phyloP scores from a whole-genome alignment of 148 eudicot species.

The Tetragonia tetragonoides region DNA sequence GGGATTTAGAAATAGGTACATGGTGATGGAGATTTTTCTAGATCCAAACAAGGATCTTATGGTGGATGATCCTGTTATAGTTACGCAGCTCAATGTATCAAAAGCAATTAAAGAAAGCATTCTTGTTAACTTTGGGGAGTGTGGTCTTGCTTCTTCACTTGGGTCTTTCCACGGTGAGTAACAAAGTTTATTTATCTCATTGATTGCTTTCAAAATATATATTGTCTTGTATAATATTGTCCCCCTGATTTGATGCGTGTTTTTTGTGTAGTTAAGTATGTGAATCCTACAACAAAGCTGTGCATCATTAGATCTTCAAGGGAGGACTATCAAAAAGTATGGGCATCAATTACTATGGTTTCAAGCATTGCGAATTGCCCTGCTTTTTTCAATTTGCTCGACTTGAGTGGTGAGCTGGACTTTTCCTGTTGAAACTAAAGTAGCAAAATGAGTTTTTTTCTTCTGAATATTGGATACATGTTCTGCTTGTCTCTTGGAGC shows the following conservation, averaged over 20 bases:
- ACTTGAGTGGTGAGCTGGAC: conserved; percentile 75
- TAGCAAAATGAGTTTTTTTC: background rate
- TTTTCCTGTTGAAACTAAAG: background rate
- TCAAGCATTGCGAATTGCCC: conserved; percentile 68
- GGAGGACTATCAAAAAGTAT: conserved; percentile 77
- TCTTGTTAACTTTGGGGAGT: conserved; percentile 87
- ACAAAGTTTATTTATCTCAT: background rate
- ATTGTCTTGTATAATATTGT: background rate
- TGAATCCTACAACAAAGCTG: conserved; percentile 82
- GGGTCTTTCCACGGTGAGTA: conserved; percentile 72
- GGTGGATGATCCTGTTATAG: conserved; percentile 53
- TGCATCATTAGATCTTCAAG: conserved; percentile 82
- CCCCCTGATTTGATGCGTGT: background rate
- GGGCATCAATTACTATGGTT: conserved; percentile 82
- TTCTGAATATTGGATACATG: background rate
- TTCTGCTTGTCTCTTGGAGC: background rate
- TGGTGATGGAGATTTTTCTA: conserved; percentile 79
- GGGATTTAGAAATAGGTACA: conserved; percentile 81
- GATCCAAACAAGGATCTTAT: conserved; percentile 63
- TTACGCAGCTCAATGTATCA: conserved; percentile 58
- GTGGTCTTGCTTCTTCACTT: conserved; percentile 79
- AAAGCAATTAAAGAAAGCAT: conserved; percentile 78
- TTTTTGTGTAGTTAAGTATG: conserved; percentile 65
- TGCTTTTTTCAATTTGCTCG: conserved; percentile 69
- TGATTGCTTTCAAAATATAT: background rate